Evolutionary conservation across 441 rosid species (phyloP), one percentile per base, ranked within the genome.

Genomic region (Euphorbia schlechtendalii): DNA sequence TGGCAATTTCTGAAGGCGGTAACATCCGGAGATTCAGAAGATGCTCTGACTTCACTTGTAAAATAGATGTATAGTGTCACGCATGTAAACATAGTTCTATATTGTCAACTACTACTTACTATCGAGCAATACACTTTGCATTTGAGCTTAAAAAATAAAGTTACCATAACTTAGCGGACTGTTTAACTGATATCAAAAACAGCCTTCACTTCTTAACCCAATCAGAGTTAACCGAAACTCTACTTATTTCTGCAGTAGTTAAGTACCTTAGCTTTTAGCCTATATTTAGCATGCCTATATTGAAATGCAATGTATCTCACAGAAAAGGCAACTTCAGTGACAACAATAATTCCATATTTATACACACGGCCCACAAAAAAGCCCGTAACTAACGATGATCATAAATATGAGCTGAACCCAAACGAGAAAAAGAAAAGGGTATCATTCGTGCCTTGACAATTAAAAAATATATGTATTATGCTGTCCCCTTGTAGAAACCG

Each of bases 1-100:
- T 80, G 82, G 84, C 79, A 52, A 53, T 71, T 25, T 75, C 74
- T n/a, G 65, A 64, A 24, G 81, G 82, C 7, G 64, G 61, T 45
- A 71, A 60, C 21, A 5, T 76, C 14, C 56, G 71, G 24, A 43
- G 41, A 48, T 76, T 82, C 25, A 67, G 65, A 41, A 78, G 75
- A 73, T 79, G 86, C 77, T 51, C 69, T 7, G 75, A 64, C 64
- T 77, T 64, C 71, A 66, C 9, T 22, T 73, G n/a, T 77, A 67
- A 67, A 13, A 24, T 22, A 38, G 15, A 8, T 36, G 52, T 59
- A 59, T 59, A 59, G 48, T 38, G 22, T 48, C 10, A 48, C 20
- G 32, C 20, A 49, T 63, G 43, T 48, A 14, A 48, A 63, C 11
- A 61, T 61, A 28, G 56, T 28, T 24, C 20, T 30, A 63, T 8